These are phyloP conservation scores for Colletotrichum liriopes DNA, from an alignment of 2,329 filamentous ascomycete genomes.

Conservation along the genomic window DNA sequence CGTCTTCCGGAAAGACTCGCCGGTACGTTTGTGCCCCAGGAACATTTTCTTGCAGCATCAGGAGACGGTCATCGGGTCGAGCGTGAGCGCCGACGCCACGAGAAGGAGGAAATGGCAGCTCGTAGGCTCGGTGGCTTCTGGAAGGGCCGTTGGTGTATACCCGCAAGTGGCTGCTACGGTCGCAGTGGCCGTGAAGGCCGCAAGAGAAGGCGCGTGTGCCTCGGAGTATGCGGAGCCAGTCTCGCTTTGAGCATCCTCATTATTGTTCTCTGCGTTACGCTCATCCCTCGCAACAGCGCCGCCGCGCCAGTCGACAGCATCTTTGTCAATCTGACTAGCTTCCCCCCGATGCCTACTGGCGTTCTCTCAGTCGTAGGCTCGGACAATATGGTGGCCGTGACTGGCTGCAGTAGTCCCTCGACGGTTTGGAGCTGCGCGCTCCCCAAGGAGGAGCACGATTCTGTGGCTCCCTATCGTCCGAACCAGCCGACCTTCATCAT, in stretches of 20 bases:
- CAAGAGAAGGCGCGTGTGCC: constrained; percentile 73
- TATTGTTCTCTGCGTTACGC: constrained; percentile 71
- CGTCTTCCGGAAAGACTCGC: constrained; percentile 60
- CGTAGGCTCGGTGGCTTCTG: constrained; percentile 73
- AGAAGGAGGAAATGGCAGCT: constrained; percentile 77
- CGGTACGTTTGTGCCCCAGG: constrained; percentile 63
- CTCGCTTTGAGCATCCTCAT: constrained; percentile 70
- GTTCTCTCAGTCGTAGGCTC: constrained; percentile 84
- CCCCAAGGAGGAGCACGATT: constrained; percentile 82
- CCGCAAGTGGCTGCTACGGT: constrained; percentile 76
- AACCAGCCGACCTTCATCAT: constrained; percentile 85
- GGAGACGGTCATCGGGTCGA: constrained; percentile 64
- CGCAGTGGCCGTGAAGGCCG: constrained; percentile 75
- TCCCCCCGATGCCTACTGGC: constrained; percentile 89
- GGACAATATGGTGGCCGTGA: constrained; percentile 74
- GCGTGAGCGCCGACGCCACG: constrained; percentile 68
- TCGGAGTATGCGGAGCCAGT: constrained; percentile 66
- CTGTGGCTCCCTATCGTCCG: constrained; percentile 73
- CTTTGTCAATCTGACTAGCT: constrained; percentile 90
- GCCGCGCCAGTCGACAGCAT: constrained; percentile 55
- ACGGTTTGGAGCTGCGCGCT: constrained; percentile 90
- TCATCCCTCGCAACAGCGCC: constrained; percentile 59
- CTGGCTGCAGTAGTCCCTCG: constrained; percentile 79
- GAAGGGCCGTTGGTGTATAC: constrained; percentile 76
- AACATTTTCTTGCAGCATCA: constrained; percentile 58